Base-by-base conservation (phyloP, 2,329 filamentous ascomycete species). In the Colletotrichum lini region DNA sequence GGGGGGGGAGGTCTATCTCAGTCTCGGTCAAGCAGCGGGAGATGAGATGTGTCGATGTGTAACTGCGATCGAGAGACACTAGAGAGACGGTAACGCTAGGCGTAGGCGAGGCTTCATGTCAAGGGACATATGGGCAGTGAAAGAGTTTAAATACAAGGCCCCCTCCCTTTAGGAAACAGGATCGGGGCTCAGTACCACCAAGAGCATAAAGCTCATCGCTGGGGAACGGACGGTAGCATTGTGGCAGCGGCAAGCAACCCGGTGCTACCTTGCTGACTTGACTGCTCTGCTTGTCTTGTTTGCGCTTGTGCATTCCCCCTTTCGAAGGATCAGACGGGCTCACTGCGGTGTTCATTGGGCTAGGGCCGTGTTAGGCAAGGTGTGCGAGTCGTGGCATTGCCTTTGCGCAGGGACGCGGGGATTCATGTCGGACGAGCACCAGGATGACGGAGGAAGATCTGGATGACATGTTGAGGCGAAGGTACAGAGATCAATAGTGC, bases 301-400 rank as follows among this genome's bases (percentile, higher is more conserved):
- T 57, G 50, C 44, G n/a, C 21, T 42, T 18, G 66, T 59, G 57
- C 23, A 50, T 40, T 13, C 8, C 45, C 65, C 21, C 47, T 38
- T 30, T 4, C n/a, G 53, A 64, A 44, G 66, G 65, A 64, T 71
- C 58, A 21, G 68, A 63, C n/a, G 26, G 65, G 68, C 44, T 67
- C 52, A 67, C 67, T 71, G 58, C 35, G 64, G 68, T 53, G 52
- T 26, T 59, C 52, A 71, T 54, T 53, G 58, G 52, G 42, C 40
- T 56, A 23, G 26, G n/a, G n/a, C 67, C 42, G 30, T 16, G 62
- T 56, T 50, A 42, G 67, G 54, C 59, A 65, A 47, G 61, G 61
- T 49, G 52, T 50, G 65, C 52, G 50, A 45, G 60, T 56, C 47
- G 47, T 66, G 56, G 38, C 47, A 53, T 26, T 47, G n/a, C n/a